phyloP scores from a whole-genome alignment of 345 rosid genomes.

The Eucalyptus polybractea region DNA sequence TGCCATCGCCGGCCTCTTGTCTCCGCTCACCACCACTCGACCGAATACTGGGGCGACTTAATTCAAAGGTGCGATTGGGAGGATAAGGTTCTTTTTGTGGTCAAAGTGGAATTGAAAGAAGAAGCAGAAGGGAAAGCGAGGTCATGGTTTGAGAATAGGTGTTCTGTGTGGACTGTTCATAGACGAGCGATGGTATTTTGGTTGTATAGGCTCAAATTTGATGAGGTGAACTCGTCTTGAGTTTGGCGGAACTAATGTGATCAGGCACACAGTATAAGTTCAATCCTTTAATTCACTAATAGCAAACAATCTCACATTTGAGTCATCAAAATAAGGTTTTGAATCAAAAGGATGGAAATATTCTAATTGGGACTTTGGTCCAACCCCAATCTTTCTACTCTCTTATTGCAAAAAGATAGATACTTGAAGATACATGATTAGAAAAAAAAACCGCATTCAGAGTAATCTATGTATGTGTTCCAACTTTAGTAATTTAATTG shows the following conservation, averaged over 20 bases:
- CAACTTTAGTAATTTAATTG: neutral
- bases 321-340: neutral
- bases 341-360: neutral
- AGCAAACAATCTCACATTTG: neutral
- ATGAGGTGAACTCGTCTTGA: too few species aligned
- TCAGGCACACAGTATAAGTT: too few species aligned
- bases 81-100: too few species aligned
- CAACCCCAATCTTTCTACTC: neutral
- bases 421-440: neutral
- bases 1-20: neutral
- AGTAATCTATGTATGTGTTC: neutral
- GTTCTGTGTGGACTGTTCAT: neutral
- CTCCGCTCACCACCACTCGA: neutral
- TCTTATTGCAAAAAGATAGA: neutral
- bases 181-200: neutral
- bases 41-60: too few species aligned
- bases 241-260: too few species aligned
- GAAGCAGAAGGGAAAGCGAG: too few species aligned
- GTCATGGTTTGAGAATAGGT: too few species aligned
- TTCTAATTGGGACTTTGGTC: neutral
- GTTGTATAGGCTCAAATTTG: neutral
- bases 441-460: rapidly evolving
- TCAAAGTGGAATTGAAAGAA: too few species aligned
- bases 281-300: neutral
- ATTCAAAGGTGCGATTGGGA: too few species aligned